Percentiles rank a stretch among this genome's conserved stretches.
Evolutionary conservation across 2,329 filamentous ascomycete species (phyloP).

Genomic region (Blastomyces parvus): DNA sequence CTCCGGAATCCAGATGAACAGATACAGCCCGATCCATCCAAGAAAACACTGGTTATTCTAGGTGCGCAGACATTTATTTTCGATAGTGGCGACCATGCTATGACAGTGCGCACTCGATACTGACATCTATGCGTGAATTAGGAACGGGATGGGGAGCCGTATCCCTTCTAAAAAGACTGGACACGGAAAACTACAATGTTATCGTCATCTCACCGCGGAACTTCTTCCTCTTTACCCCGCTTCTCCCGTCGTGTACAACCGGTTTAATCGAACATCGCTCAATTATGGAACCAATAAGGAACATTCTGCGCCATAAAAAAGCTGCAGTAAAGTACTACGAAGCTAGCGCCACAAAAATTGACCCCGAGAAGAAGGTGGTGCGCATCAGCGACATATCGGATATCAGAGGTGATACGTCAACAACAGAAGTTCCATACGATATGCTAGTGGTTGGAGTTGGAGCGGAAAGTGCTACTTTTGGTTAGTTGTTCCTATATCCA

Average conservation of each 20-base stretch:
- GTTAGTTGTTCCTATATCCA: slow-evolving; percentile 35
- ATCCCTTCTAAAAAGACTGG: slow-evolving; percentile 94
- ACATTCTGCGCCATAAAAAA: slow-evolving; percentile 92
- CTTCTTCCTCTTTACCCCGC: slow-evolving; percentile 98
- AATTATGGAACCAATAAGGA: slow-evolving; percentile 98
- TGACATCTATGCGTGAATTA: slow-evolving; percentile 34
- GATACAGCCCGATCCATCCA: slow-evolving; percentile 65
- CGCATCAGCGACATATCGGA: slow-evolving; percentile 88
- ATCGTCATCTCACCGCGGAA: slow-evolving; percentile 95
- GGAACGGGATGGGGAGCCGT: slow-evolving; percentile 96
- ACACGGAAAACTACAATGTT: slow-evolving; percentile 98
- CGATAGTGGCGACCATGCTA: not conserved
- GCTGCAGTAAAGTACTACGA: slow-evolving; percentile 93
- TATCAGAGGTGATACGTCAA: slow-evolving; percentile 69
- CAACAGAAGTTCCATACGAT: slow-evolving; percentile 91
- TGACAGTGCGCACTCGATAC: slow-evolving; percentile 3
- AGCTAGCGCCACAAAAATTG: slow-evolving; percentile 91
- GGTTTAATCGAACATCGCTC: slow-evolving; percentile 97
- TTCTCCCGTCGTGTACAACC: slow-evolving; percentile 94
- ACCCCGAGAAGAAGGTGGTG: slow-evolving; percentile 80
- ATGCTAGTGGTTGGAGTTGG: slow-evolving; percentile 97
- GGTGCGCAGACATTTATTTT: slow-evolving; percentile 48
- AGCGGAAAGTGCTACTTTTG: slow-evolving; percentile 97
- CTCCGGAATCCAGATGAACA: slow-evolving; percentile 76
- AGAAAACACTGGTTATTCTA: slow-evolving; percentile 95